These are phyloP conservation scores for Globisporangium radiosum DNA, from an alignment of 352 stramenopile genomes.

Conservation along the genomic window DNA sequence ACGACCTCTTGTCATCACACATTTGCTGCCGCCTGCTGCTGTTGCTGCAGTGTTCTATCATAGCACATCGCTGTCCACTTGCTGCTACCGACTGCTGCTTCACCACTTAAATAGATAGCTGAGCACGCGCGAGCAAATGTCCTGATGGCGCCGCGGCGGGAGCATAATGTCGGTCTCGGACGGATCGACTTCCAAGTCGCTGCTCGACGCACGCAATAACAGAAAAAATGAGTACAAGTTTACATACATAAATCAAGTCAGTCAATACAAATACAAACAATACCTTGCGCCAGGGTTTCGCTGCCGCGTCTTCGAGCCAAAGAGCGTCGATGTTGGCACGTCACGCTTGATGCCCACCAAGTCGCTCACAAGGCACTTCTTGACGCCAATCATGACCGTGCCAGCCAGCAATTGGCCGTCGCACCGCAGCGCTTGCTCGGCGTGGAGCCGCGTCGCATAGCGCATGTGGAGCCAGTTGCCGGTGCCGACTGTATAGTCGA, in stretches of 20 bases:
- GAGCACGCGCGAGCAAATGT: constrained; percentile 78
- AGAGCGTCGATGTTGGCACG: constrained; percentile 49
- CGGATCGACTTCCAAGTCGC: constrained; percentile 69
- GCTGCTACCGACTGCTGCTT: constrained; percentile 5
- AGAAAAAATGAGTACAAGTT: neutral
- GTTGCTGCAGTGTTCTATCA: neutral
- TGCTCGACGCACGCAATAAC: constrained; percentile 1
- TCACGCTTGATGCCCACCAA: constrained; percentile 44
- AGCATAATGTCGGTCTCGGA: constrained; percentile 79
- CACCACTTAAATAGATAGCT: constrained; percentile 86
- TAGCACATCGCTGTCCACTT: neutral
- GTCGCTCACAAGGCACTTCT: constrained; percentile 69
- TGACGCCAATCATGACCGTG: constrained; percentile 76
- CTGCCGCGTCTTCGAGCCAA: constrained; percentile 30
- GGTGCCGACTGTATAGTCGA: constrained; percentile 54
- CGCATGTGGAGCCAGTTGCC: constrained; percentile 81
- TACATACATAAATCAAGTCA: neutral
- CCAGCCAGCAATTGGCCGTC: constrained; percentile 56
- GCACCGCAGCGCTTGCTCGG: constrained; percentile 72
- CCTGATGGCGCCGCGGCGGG: constrained; percentile 52
- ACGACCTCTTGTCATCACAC: no score
- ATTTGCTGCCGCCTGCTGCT: neutral
- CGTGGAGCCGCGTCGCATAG: constrained; percentile 73
- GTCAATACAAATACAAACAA: neutral
- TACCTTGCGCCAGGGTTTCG: constrained; percentile 36